Conservation (phyloP, 2,329 filamentous ascomycete genomes). For the Colletotrichum horii region DNA sequence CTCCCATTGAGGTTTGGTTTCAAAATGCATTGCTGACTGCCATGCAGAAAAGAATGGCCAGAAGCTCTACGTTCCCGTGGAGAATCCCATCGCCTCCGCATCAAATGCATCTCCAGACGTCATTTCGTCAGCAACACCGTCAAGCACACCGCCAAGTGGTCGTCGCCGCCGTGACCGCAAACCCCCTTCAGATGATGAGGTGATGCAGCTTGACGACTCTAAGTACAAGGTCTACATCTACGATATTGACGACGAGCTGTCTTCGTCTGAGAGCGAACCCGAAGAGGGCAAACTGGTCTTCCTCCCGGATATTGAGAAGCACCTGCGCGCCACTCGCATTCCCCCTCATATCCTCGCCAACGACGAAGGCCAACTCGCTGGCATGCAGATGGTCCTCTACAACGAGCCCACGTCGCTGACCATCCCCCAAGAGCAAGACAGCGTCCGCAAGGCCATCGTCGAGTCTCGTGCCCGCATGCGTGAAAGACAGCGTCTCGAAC, state of each 20-base stretch:
- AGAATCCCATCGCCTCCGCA: slow-evolving; percentile 42
- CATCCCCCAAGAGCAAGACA: slow-evolving; percentile 76
- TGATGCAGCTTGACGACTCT: slow-evolving; percentile 87
- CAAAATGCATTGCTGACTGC: slow-evolving; percentile 25
- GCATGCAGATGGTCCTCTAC: slow-evolving; percentile 84
- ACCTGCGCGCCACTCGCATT: slow-evolving; percentile 74
- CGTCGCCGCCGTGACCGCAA: slow-evolving; percentile 20
- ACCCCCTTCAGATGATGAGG: slow-evolving; percentile 50
- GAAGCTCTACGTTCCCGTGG: slow-evolving; percentile 71
- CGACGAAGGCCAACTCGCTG: slow-evolving; percentile 58
- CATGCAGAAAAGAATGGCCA: slow-evolving; percentile 63
- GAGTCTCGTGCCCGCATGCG: slow-evolving; percentile 75
- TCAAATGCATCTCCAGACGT: slow-evolving; percentile 18
- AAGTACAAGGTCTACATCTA: slow-evolving; percentile 90
- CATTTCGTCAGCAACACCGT: slow-evolving; percentile 24
- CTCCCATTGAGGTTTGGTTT: background rate
- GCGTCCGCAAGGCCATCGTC: slow-evolving; percentile 81
- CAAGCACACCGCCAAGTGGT: slow-evolving; percentile 18
- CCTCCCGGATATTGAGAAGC: slow-evolving; percentile 84
- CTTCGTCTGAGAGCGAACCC: slow-evolving; percentile 61
- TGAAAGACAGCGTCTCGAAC: slow-evolving; percentile 54
- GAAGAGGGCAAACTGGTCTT: slow-evolving; percentile 73
- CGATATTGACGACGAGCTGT: slow-evolving; percentile 87
- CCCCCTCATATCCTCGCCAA: slow-evolving; percentile 69
- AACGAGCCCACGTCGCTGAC: slow-evolving; percentile 77